Conservation (phyloP, 208 protist species). For the Paratrypanosoma confusum region DNA sequence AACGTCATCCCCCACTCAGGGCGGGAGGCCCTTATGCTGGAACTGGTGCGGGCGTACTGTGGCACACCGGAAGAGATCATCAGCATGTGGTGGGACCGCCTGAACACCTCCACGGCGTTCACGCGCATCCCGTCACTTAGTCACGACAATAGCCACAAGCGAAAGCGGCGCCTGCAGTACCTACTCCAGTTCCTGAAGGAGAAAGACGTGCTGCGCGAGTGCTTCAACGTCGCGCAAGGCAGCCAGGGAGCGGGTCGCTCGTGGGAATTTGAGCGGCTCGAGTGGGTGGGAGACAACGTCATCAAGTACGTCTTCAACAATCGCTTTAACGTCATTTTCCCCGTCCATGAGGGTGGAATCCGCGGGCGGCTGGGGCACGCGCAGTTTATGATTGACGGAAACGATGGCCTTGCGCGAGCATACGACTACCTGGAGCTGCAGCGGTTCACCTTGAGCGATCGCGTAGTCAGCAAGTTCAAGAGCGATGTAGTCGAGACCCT, state of each 20-base stretch:
- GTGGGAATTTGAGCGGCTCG: slow-evolving; percentile 83
- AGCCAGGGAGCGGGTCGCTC: slow-evolving; percentile 28
- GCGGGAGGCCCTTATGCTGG: slow-evolving; percentile 60
- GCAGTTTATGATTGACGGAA: slow-evolving; percentile 83
- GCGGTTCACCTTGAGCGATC: slow-evolving; percentile 44
- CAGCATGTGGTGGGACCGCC: slow-evolving; percentile 52
- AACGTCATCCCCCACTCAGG: slow-evolving; percentile 53
- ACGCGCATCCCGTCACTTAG: slow-evolving; percentile 55
- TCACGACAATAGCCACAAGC: slow-evolving; percentile 51
- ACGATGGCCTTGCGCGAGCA: slow-evolving; percentile 71
- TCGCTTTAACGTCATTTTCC: slow-evolving; percentile 52
- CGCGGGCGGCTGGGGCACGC: slow-evolving; percentile 52
- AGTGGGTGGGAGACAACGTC: slow-evolving; percentile 80
- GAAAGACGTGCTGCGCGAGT: slow-evolving; percentile 45
- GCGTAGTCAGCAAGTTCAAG: slow-evolving; percentile 86
- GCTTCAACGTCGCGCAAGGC: slow-evolving; percentile 52
- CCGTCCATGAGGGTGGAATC: slow-evolving; percentile 51
- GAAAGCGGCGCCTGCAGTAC: slow-evolving; percentile 65
- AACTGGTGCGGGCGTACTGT: slow-evolving; percentile 69
- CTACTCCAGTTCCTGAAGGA: slow-evolving; percentile 73
- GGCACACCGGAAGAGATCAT: slow-evolving; percentile 74
- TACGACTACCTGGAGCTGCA: slow-evolving; percentile 80
- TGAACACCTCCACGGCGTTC: slow-evolving; percentile 33
- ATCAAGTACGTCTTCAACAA: slow-evolving; percentile 83
- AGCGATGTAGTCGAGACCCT: slow-evolving; percentile 84